Evolutionary conservation across 148 eudicot genomes (phyloP).

Genomic region (Amaranthus palmeri): DNA sequence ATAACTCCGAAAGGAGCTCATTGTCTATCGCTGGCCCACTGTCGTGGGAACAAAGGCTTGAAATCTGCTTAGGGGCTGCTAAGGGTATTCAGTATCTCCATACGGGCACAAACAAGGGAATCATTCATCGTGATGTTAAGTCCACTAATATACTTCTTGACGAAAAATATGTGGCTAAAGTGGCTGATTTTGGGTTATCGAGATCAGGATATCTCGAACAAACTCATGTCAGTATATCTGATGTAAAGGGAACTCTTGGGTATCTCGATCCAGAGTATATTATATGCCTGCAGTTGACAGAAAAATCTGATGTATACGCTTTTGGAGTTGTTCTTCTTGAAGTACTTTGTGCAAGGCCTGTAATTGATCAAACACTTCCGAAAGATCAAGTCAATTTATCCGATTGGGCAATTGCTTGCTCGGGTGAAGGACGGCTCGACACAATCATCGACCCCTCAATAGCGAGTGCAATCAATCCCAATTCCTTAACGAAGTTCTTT

Average conservation of each 20-base stretch:
- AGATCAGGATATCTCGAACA: constrained; percentile 34
- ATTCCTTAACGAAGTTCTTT: constrained; percentile 37
- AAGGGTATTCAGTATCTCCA: constrained; percentile 54
- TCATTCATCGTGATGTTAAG: constrained; percentile 65
- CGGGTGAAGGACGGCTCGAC: constrained; percentile 27
- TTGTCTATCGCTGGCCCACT: constrained; percentile 4
- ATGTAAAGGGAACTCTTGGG: constrained; percentile 56
- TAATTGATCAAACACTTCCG: constrained; percentile 28
- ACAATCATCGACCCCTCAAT: constrained; percentile 40
- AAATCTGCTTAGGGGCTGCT: constrained; percentile 51
- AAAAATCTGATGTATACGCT: constrained; percentile 58
- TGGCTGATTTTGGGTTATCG: constrained; percentile 57
- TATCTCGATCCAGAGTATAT: constrained; percentile 58
- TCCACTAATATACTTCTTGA: constrained; percentile 59
- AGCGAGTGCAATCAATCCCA: constrained; percentile 32
- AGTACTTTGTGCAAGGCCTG: constrained; percentile 49
- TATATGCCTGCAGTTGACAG: constrained; percentile 35
- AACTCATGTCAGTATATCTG: constrained; percentile 32
- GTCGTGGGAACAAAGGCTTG: constrained; percentile 50
- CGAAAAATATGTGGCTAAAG: constrained; percentile 47
- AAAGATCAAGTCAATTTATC: constrained; percentile 35
- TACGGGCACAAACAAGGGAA: constrained; percentile 35
- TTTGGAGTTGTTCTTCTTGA: constrained; percentile 63
- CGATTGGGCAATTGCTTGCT: constrained; percentile 41
- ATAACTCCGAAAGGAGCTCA: constrained; percentile 4